Base-by-base conservation (phyloP, 2,329 filamentous ascomycete species). In the Onygena corvina region DNA sequence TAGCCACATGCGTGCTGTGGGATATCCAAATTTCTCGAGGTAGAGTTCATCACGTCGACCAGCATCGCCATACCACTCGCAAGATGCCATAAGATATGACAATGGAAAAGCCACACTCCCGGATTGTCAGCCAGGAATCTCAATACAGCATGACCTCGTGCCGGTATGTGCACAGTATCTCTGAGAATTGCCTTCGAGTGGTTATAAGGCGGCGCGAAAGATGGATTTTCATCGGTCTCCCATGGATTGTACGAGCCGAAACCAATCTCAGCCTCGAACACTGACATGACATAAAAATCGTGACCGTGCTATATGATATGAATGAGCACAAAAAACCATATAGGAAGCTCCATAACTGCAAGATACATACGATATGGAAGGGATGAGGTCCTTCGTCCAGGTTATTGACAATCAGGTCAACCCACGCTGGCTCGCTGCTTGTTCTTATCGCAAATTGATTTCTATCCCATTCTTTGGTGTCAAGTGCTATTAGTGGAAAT, bases 21-120 rank as follows among this genome's bases (percentile, higher is more conserved):
- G 16, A 35, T 6, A 20, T 25, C 20, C 23, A 34, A 25, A 18
- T n/a, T 14, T 14, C 29, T 20, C 1, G 45, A 31, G 6, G 2
- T 23, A 27, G 54, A 52, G 6, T 57, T 56, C 51, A 60, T 59
- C 14, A 64, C 58, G 58, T 67, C 61, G 31, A 67, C 53, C 5
- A 66, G 50, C 63, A 71, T 71, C 1, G 65, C 66, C 67, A 71
- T 71, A 1, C 71, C 70, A 23, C 63, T 66, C 1, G 63, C 67
- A 50, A 61, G 46, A 58, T 82, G 79, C 77, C 75, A 79, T 56
- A 77, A 73, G 46, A 79, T 75, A 61, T 79, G 76, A 61, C 76
- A 79, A 60, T 79, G 76, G 62, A 78, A 72, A 34, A 77, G 59
- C 64, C 73, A 78, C 27, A 75, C 66, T 14, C 75, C 75, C 0